Evolutionary conservation across 371 early-diverging fungal genomes (phyloP), one percentile per base, ranked within the genome.

Genomic region (Lichtheimia ramosa): DNA sequence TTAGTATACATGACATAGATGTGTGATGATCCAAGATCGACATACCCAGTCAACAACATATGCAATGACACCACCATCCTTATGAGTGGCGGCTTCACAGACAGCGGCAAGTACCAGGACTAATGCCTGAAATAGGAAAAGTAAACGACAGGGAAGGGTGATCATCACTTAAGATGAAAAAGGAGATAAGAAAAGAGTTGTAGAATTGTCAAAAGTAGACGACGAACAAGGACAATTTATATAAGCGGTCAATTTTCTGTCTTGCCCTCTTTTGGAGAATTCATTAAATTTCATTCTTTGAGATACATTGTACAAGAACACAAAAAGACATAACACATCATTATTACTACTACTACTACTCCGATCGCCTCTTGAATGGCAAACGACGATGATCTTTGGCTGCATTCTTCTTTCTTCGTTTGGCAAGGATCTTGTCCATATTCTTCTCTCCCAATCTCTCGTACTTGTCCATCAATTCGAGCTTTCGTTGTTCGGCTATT

Each of bases 361-460:
- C 62, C 14, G 73, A 68, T 68, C 80, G 58, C 58, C 77, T 61
- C 52, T 72, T 79, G 71, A 76, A 79, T 7, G 81, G 81, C 18
- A 81, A 61, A 52, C 66, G 71, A 53, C 74, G 71, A 64, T 74
- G 77, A 56, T 95, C 93, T 74, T 90, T 93, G 43, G 86, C 75
- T 5, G 94, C 84, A 65, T 96, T 95, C 68, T 85, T 85, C 85
- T 95, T 94, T 65, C 96, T 81, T 65, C 90, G 84, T 77, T 92
- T 92, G 61, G 95, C 95, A 59, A 94, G 70, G 27, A 89, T 80
- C 60, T 86, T 86, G 56, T 94, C 92, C 58, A 95, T 73, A 53
- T 83, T 84, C 65, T 92, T 86, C 24, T 70, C 77, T 23, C 85
- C 89, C 49, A 87, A 63, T 51, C 79, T 65, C 43, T 83, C 73